phyloP scores from a whole-genome alignment of 108 stramenopile genomes.

The Skeletonema tropicum region DNA sequence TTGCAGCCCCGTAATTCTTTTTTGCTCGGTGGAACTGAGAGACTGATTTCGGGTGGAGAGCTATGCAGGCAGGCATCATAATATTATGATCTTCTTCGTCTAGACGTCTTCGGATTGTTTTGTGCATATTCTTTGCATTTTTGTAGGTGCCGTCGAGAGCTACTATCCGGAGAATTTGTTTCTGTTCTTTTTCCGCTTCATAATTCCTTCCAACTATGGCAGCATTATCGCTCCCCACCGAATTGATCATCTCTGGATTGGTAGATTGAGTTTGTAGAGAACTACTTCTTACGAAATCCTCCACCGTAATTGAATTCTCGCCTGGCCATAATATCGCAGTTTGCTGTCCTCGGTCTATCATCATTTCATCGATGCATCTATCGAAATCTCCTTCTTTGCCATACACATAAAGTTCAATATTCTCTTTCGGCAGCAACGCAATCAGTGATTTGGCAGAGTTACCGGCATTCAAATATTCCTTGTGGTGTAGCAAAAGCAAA shows the following conservation, averaged over 20 bases:
- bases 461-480: slow-evolving; percentile 40
- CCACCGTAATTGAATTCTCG: slow-evolving; percentile 20
- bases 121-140: slow-evolving; percentile 33
- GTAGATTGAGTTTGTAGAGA: not conserved
- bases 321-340: slow-evolving; percentile 38
- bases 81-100: not conserved
- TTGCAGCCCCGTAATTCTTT: slow-evolving; percentile 47
- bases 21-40: slow-evolving; percentile 45
- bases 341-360: not conserved
- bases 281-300: slow-evolving; percentile 7
- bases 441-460: slow-evolving; percentile 29
- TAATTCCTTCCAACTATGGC: no score
- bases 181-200: not conserved
- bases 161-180: slow-evolving; percentile 9
- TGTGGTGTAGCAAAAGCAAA: slow-evolving; percentile 21
- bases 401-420: slow-evolving; percentile 21
- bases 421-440: slow-evolving; percentile 13
- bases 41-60: slow-evolving; percentile 21
- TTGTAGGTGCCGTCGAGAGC: slow-evolving; percentile 32
- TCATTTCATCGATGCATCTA: slow-evolving; percentile 19
- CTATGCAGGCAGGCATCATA: slow-evolving; percentile 4
- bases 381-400: slow-evolving; percentile 33
- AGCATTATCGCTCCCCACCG: not conserved
- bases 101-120: slow-evolving; percentile 25
- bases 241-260: not conserved